phyloP scores from a whole-genome alignment of 2,329 filamentous ascomycete genomes.

The Nectriaceae sp. region DNA sequence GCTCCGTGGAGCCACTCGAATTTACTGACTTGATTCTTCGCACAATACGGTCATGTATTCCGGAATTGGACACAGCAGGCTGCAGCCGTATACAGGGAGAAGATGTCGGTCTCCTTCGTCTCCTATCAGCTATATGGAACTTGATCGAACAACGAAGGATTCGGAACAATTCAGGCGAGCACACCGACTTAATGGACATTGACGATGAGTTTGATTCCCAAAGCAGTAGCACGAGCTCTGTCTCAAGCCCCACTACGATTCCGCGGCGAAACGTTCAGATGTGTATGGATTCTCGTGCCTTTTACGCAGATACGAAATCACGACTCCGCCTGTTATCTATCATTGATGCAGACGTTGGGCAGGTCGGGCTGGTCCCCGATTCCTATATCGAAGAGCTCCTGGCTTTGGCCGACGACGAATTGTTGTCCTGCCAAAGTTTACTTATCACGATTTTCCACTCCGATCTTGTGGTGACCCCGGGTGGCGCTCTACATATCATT shows the following conservation, averaged over 20 bases:
- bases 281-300: conserved; percentile 44
- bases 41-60: conserved; percentile 48
- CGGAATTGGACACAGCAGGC: conserved; percentile 40
- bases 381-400: conserved; percentile 53
- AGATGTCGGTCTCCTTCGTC: conserved; percentile 42
- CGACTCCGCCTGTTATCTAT: conserved; percentile 48
- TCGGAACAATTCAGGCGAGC: conserved; percentile 32
- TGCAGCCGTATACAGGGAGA: conserved; percentile 41
- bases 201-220: conserved; percentile 67
- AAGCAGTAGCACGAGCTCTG: conserved; percentile 47
- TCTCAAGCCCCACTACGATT: conserved; percentile 40
- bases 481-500: conserved; percentile 50
- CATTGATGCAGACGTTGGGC: conserved; percentile 44
- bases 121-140: conserved; percentile 44
- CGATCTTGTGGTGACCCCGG: conserved; percentile 51
- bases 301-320: conserved; percentile 48
- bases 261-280: conserved; percentile 49
- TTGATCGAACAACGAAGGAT: conserved; percentile 22
- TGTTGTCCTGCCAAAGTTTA: conserved; percentile 53
- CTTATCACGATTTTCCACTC: conserved; percentile 55
- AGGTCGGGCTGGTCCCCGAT: conserved; percentile 52
- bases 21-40: conserved; percentile 51
- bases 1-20: conserved; percentile 46
- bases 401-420: conserved; percentile 51
- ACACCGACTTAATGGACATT: conserved; percentile 64